Evolutionary conservation across 202 grass and related monocot genomes (phyloP).

Genomic region (Musa balbisiana): DNA sequence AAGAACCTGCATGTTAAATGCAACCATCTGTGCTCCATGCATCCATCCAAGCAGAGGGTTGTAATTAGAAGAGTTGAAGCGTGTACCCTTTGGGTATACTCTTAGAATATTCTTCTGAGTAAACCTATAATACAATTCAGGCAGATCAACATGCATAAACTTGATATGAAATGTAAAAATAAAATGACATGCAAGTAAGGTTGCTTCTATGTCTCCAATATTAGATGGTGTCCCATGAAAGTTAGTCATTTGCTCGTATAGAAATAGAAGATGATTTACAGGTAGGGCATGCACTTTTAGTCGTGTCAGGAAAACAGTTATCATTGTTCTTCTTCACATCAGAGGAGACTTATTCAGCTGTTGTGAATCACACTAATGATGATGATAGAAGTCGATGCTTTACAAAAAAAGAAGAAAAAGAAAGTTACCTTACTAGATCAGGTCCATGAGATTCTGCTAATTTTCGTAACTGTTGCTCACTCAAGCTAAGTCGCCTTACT

Average conservation of each 20-base stretch:
- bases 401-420: not conserved
- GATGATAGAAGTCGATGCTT: not conserved
- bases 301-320: not conserved
- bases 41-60: slow-evolving; percentile 4
- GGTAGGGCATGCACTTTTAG: not conserved
- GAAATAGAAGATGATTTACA: not conserved
- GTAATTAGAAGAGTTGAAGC: slow-evolving; percentile 11
- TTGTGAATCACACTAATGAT: not conserved
- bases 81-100: slow-evolving; percentile 13
- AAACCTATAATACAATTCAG: not conserved
- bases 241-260: no score
- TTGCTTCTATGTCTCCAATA: not conserved
- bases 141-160: not conserved
- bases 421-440: slow-evolving; percentile 12
- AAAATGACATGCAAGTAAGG: not conserved
- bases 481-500: slow-evolving; percentile 14
- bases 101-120: slow-evolving; percentile 16
- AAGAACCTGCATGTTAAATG: slow-evolving; percentile 15
- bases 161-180: not conserved
- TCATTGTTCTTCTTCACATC: not conserved
- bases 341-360: not conserved
- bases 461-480: not conserved
- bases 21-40: slow-evolving; percentile 18
- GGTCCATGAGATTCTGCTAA: not conserved
- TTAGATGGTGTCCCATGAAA: not conserved